A percentile compares a stretch with the other conserved stretches of the same genome.
Conservation (phyloP, 108 stramenopile species). For the Cylindrotheca fusiformis region DNA sequence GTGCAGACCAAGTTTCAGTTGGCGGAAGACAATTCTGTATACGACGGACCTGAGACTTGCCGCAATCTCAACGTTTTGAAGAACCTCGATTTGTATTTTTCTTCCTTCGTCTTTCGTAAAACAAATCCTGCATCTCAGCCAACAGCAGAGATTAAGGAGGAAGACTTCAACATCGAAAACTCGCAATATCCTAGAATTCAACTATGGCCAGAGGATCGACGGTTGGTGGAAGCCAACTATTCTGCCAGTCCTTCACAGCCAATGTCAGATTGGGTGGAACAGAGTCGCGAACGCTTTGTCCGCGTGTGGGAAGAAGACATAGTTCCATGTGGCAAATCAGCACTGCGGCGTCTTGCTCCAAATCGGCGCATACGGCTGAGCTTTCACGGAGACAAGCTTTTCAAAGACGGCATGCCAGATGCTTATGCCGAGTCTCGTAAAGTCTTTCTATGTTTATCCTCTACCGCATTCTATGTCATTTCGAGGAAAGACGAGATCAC, state of each 20-base stretch:
- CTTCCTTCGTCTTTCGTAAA: slow-evolving; percentile 52
- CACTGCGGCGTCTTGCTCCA: slow-evolving; percentile 54
- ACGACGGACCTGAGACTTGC: slow-evolving; percentile 58
- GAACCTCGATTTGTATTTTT: slow-evolving; percentile 74
- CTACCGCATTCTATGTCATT: slow-evolving; percentile 63
- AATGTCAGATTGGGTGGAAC: slow-evolving; percentile 1
- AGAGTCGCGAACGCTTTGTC: slow-evolving; percentile 55
- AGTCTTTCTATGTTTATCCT: slow-evolving; percentile 60
- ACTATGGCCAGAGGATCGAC: slow-evolving; percentile 45
- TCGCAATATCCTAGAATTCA: slow-evolving; percentile 36
- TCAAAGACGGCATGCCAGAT: slow-evolving; percentile 30
- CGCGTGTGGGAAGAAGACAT: slow-evolving; percentile 76
- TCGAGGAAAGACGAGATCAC: slow-evolving; percentile 51
- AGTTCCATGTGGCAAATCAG: slow-evolving; percentile 69
- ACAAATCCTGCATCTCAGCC: slow-evolving; percentile 11
- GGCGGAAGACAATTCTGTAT: slow-evolving; percentile 48
- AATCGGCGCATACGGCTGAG: slow-evolving; percentile 45
- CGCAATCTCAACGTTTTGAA: slow-evolving; percentile 41
- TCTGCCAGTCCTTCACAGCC: neutral
- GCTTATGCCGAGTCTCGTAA: slow-evolving; percentile 63
- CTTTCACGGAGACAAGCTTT: slow-evolving; percentile 70
- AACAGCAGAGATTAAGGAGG: slow-evolving; percentile 19
- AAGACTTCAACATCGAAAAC: slow-evolving; percentile 26
- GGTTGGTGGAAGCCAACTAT: neutral
- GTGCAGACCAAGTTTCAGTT: slow-evolving; percentile 37